These are phyloP conservation scores for Bothriochloa decipiens DNA, from an alignment of 176 grass and related monocot species.

Conservation along the genomic window DNA sequence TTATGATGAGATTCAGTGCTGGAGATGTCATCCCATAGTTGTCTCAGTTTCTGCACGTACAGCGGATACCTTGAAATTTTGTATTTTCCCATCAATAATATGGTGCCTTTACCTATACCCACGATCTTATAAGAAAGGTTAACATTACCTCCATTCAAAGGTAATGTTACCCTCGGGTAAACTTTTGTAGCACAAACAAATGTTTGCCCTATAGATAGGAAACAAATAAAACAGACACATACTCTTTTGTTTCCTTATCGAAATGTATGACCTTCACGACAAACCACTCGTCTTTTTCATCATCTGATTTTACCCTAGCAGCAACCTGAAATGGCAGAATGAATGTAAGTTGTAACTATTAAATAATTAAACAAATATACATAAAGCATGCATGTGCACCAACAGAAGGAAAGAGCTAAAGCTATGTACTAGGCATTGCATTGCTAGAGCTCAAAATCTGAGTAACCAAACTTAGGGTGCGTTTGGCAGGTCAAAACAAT, in stretches of 20 bases:
- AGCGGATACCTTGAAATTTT: neutral
- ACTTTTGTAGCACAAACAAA: constrained; percentile 9
- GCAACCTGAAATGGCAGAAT: constrained; percentile 79
- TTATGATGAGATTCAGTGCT: neutral
- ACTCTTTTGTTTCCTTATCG: constrained; percentile 97
- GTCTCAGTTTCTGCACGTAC: neutral
- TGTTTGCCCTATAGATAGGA: neutral
- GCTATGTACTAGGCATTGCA: constrained; percentile 2
- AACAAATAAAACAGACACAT: constrained; percentile 42
- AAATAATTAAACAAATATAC: constrained; percentile 21
- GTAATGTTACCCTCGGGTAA: neutral
- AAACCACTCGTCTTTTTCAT: constrained; percentile 96
- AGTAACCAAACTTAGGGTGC: neutral
- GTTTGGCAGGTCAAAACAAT: too few relatives aligned
- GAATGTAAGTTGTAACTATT: neutral
- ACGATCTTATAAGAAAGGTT: neutral
- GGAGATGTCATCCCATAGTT: neutral
- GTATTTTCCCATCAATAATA: neutral
- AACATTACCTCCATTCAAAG: constrained; percentile 12
- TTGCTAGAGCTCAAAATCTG: neutral
- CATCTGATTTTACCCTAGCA: constrained; percentile 80
- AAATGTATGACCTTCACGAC: constrained; percentile 94
- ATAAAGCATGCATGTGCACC: neutral
- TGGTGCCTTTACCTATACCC: neutral
- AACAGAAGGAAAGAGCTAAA: constrained; percentile 7